Percentiles rank a stretch among this genome's conserved stretches.
These are phyloP conservation scores for Mrakia gelida DNA, from an alignment of 768 basidiomycete species.

Conservation along the genomic window DNA sequence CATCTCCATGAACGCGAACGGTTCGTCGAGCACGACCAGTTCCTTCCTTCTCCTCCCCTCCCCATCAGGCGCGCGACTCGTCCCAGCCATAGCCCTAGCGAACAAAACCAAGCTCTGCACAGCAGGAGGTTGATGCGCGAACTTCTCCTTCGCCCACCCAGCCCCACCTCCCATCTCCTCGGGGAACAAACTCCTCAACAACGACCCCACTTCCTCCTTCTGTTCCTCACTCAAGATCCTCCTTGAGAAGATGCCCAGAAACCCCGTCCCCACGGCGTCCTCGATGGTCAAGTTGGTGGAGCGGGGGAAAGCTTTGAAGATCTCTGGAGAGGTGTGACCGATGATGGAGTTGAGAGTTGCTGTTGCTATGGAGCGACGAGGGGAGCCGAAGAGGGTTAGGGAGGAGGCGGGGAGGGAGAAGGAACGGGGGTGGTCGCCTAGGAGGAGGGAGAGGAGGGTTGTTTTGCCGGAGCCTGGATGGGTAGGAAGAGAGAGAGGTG, in stretches of 20 bases:
- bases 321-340: constrained; percentile 76
- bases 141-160: constrained; percentile 41
- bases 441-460: constrained; percentile 80
- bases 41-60: constrained; percentile 58
- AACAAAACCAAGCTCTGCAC: constrained; percentile 78
- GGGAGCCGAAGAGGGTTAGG: constrained; percentile 59
- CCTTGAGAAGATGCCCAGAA: constrained; percentile 73
- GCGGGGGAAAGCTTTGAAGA: constrained; percentile 80
- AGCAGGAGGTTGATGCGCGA: constrained; percentile 63
- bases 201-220: constrained; percentile 51
- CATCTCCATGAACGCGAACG: constrained; percentile 87
- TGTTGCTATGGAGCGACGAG: constrained; percentile 65
- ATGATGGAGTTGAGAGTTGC: constrained; percentile 40
- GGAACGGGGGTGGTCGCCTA: constrained; percentile 93
- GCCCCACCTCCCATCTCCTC: constrained; percentile 5
- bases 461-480: constrained; percentile 89
- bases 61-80: constrained; percentile 50
- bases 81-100: constrained; percentile 46
- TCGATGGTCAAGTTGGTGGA: constrained; percentile 55
- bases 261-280: constrained; percentile 82
- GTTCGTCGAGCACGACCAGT: constrained; percentile 83
- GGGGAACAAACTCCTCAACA: constrained; percentile 65
- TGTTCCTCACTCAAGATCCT: constrained; percentile 50
- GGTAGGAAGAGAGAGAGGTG: constrained; percentile 1
- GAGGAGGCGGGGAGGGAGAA: constrained; percentile 60